Percentiles rank a stretch among this genome's conserved stretches.
These are phyloP conservation scores for Trypanosoma rangeli DNA, from an alignment of 208 protist species.

Conservation along the genomic window DNA sequence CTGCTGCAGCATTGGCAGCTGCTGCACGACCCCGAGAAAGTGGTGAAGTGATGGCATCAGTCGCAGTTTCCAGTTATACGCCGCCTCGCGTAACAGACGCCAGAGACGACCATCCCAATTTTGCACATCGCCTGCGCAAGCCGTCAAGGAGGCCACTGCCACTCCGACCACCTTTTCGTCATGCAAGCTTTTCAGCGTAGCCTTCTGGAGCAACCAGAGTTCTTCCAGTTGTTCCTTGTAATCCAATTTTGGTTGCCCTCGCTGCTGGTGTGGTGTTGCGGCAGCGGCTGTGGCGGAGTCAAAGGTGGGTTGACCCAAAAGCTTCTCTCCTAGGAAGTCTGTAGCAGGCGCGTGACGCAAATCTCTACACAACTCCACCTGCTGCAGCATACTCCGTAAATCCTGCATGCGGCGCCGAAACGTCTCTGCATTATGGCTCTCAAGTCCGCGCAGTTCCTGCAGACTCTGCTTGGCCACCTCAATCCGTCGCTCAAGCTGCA, in stretches of 20 bases:
- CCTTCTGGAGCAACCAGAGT: slow-evolving; percentile 7
- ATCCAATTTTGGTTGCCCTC: not conserved
- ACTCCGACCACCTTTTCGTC: slow-evolving; percentile 3
- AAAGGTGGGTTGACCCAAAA: not conserved
- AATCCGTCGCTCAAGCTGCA: slow-evolving; percentile 16
- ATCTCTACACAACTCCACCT: not conserved
- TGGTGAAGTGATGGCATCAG: slow-evolving; percentile 8
- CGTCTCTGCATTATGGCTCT: slow-evolving; percentile 21
- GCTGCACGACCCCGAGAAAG: slow-evolving; percentile 4
- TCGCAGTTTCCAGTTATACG: slow-evolving; percentile 1
- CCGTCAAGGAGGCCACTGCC: slow-evolving; percentile 4
- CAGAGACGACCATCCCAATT: slow-evolving; percentile 2
- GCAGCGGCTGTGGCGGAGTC: not conserved
- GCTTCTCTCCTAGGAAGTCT: not conserved
- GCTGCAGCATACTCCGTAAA: slow-evolving; percentile 6
- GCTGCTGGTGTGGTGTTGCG: not conserved
- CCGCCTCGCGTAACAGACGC: slow-evolving; percentile 1
- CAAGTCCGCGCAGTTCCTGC: slow-evolving; percentile 20
- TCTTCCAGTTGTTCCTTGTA: slow-evolving; percentile 11
- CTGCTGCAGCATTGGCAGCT: not conserved
- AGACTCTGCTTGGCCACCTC: slow-evolving; percentile 21
- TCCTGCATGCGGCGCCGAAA: slow-evolving; percentile 21
- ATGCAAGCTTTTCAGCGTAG: slow-evolving; percentile 3
- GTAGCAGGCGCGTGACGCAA: not conserved
- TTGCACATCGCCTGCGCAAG: not conserved